A percentile compares a stretch with the other conserved stretches of the same genome.
Evolutionary conservation across 306 rosid species (phyloP).

Genomic region (Alnus rubra): DNA sequence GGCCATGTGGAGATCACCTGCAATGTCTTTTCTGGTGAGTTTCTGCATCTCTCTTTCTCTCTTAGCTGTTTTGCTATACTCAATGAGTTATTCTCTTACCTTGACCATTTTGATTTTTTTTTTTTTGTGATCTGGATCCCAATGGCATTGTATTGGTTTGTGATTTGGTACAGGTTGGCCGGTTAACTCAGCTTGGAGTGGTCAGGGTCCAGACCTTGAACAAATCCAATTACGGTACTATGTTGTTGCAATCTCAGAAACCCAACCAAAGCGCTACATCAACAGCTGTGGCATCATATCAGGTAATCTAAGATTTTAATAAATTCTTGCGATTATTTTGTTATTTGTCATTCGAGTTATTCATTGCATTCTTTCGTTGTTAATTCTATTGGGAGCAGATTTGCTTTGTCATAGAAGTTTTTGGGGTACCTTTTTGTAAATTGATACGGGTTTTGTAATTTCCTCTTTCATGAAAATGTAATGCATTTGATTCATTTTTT

Average conservation of each 20-base stretch:
- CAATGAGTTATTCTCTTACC: background rate
- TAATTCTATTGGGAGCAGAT: background rate
- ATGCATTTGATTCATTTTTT: background rate
- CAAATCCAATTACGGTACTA: conserved; percentile 15
- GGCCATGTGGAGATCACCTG: conserved; percentile 20
- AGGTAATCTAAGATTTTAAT: conserved; percentile 16
- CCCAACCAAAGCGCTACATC: conserved; percentile 11
- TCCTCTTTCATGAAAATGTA: background rate
- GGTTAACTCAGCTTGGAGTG: conserved; percentile 27
- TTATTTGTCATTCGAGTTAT: too few species aligned
- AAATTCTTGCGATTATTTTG: background rate
- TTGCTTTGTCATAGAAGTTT: background rate
- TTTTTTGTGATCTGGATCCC: background rate
- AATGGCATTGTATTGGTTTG: background rate
- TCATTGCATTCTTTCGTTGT: background rate
- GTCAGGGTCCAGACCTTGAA: conserved; percentile 19
- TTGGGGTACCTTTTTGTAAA: background rate
- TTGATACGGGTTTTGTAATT: background rate
- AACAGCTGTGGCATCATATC: background rate
- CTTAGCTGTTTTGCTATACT: background rate
- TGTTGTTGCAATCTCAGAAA: conserved; percentile 23
- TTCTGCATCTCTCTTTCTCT: background rate
- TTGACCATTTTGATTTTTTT: background rate
- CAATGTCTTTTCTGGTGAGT: conserved; percentile 29
- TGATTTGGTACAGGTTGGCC: conserved; percentile 23